phyloP scores from a whole-genome alignment of 2,329 filamentous ascomycete genomes.

The Pseudogymnoascus sp. region DNA sequence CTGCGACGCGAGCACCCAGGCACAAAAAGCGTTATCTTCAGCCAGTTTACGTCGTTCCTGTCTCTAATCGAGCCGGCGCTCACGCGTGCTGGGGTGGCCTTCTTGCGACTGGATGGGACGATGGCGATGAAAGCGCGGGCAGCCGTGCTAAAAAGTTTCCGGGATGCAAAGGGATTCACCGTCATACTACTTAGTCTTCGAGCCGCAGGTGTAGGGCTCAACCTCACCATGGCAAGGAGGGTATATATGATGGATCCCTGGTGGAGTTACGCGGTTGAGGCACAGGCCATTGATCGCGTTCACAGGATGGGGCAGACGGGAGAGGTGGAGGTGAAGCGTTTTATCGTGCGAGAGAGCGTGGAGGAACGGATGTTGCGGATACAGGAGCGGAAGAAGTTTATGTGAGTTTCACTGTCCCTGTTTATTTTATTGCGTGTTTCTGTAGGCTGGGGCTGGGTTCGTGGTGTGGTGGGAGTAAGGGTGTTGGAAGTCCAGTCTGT shows the following conservation, averaged over 20 bases:
- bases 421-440: constrained; percentile 13
- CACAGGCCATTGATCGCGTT: constrained; percentile 94
- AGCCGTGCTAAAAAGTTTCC: constrained; percentile 68
- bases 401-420: constrained; percentile 50
- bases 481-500: background rate
- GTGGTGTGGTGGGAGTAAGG: background rate
- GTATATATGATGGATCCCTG: constrained; percentile 99
- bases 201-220: constrained; percentile 89
- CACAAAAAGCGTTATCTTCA: constrained; percentile 89
- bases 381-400: constrained; percentile 93
- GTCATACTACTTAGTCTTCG: constrained; percentile 78
- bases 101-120: constrained; percentile 83
- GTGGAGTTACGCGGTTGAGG: constrained; percentile 97
- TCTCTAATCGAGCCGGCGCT: constrained; percentile 83
- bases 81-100: constrained; percentile 59
- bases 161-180: constrained; percentile 50
- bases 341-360: constrained; percentile 84
- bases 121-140: constrained; percentile 82
- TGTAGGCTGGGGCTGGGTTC: constrained; percentile 19
- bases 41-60: constrained; percentile 94
- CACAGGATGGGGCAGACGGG: constrained; percentile 91
- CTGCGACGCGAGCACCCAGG: constrained; percentile 57
- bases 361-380: constrained; percentile 91
- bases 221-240: constrained; percentile 77
- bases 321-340: constrained; percentile 78